These are phyloP conservation scores for Salvia miltiorrhiza DNA, from an alignment of 257 asterid genomes.

Conservation along the genomic window DNA sequence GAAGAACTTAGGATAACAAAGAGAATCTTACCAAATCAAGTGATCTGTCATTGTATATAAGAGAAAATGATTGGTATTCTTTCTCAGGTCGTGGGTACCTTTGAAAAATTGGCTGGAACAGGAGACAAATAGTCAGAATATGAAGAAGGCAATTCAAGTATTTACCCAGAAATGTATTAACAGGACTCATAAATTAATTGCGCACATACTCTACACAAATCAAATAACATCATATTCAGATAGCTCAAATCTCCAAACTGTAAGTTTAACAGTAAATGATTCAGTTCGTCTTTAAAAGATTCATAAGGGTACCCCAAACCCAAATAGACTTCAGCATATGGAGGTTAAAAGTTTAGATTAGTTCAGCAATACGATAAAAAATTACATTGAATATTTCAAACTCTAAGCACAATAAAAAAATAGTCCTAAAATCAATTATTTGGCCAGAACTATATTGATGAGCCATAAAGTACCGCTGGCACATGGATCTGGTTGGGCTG, in stretches of 20 bases:
- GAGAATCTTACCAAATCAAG: conserved; percentile 77
- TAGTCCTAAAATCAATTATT: conserved; percentile 3
- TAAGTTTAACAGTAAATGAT: background rate
- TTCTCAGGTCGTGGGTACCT: conserved; percentile 97
- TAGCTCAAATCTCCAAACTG: conserved; percentile 10
- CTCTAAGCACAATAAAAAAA: background rate
- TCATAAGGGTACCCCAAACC: conserved; percentile 10
- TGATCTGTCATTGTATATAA: conserved; percentile 88
- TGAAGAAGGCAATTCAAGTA: conserved; percentile 1
- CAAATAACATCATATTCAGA: background rate
- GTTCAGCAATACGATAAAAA: background rate
- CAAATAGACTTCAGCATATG: conserved; percentile 3
- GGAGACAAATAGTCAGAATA: conserved; percentile 24
- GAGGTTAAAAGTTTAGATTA: conserved; percentile 11
- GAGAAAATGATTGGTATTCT: conserved; percentile 95
- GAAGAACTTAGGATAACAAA: conserved; percentile 8
- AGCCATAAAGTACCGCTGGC: background rate
- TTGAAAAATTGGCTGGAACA: conserved; percentile 84
- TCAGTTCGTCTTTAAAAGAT: conserved; percentile 2
- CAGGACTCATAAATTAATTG: conserved; percentile 1
- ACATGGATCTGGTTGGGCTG: background rate
- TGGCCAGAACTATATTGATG: background rate
- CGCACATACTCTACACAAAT: conserved; percentile 11
- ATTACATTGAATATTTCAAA: background rate
- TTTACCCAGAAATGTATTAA: conserved; percentile 5